These are phyloP conservation scores for Plasmodium malariae DNA, from an alignment of 169 alveolate genomes.

Conservation along the genomic window DNA sequence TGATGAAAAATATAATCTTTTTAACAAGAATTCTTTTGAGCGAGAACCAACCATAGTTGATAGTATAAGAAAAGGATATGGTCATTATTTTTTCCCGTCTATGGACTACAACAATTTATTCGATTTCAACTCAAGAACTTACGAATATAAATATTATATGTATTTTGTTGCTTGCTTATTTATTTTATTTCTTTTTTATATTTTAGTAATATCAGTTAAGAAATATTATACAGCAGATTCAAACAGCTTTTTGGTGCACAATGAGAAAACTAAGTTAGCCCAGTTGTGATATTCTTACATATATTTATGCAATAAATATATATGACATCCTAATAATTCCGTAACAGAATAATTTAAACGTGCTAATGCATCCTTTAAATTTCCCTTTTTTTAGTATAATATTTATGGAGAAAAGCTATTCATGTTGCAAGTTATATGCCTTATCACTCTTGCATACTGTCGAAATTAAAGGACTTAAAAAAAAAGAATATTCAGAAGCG, in stretches of 20 bases:
- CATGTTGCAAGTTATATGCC: not conserved
- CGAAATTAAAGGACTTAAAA: not conserved
- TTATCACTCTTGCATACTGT: not conserved
- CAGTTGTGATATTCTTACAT: conserved; percentile 11
- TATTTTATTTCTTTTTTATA: conserved; percentile 41
- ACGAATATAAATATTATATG: conserved; percentile 22
- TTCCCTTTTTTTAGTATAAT: not conserved
- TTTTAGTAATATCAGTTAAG: conserved; percentile 43
- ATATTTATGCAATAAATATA: too few species aligned
- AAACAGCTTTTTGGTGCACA: not conserved
- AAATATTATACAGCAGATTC: conserved; percentile 15
- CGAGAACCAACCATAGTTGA: conserved; percentile 23
- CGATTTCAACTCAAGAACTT: conserved; percentile 12
- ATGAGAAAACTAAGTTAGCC: conserved; percentile 25
- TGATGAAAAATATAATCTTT: conserved; percentile 5
- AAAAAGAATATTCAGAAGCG: not conserved
- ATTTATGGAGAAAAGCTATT: not conserved
- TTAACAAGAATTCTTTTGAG: conserved; percentile 1
- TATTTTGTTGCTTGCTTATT: conserved; percentile 31
- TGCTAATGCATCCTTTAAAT: too few species aligned
- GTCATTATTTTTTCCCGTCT: conserved; percentile 45
- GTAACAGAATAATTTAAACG: too few species aligned
- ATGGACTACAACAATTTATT: conserved; percentile 11
- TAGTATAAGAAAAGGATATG: conserved; percentile 53
- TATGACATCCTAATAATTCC: too few species aligned